These are phyloP conservation scores for Microsporum ferrugineum DNA, from an alignment of 2,329 filamentous ascomycete species.

Conservation along the genomic window DNA sequence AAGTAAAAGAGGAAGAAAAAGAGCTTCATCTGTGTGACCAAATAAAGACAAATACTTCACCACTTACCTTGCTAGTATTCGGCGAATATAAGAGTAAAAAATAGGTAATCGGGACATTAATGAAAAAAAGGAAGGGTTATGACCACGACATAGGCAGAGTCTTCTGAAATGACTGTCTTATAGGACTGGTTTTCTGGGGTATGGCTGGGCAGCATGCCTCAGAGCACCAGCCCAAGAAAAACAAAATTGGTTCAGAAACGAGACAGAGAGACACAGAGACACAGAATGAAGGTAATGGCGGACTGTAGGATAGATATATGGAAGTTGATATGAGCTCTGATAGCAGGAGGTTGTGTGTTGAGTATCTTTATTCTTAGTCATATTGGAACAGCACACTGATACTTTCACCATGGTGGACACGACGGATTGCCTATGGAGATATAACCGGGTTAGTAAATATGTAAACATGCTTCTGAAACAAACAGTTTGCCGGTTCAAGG, in stretches of 20 bases:
- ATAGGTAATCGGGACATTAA: neutral
- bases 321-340: neutral
- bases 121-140: neutral
- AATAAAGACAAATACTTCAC: neutral
- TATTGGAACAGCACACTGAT: slow-evolving; percentile 92
- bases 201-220: slow-evolving; percentile 1
- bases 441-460: slow-evolving; percentile 1
- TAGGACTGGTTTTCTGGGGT: neutral
- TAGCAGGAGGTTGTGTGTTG: neutral
- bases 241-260: neutral
- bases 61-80: slow-evolving; percentile 1
- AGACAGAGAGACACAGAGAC: neutral
- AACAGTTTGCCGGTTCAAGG: neutral
- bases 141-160: neutral
- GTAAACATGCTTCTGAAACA: slow-evolving; percentile 11
- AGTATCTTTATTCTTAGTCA: slow-evolving; percentile 39
- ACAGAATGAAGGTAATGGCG: neutral
- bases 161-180: slow-evolving; percentile 3
- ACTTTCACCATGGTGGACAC: slow-evolving; percentile 94
- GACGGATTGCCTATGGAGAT: slow-evolving; percentile 61
- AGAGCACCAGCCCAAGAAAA: neutral
- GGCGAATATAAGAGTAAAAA: neutral
- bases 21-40: neutral
- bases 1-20: neutral
- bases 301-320: neutral